Base-by-base conservation (phyloP, 164 flowering plant genomes). In the Annona squamosa region DNA sequence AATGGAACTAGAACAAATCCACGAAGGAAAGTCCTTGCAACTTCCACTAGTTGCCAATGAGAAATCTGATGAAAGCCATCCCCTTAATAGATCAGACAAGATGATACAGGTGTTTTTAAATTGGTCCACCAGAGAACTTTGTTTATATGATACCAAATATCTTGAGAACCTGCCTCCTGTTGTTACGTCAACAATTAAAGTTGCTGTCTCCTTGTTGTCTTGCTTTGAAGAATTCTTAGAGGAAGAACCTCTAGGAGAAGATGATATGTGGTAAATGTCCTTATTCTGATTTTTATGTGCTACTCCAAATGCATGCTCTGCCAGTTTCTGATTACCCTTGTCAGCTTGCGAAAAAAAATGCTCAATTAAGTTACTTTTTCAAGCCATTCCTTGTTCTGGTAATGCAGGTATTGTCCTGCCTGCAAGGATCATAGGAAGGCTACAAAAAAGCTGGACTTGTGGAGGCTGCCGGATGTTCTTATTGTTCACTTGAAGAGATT, bases 351-450 rank as follows among this genome's bases (percentile, higher is more conserved):
- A 7, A 41, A 37, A 45, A 65, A 13, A n/a, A 63, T 42, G 13
- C 16, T 7, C 4, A 5, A 66, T 42, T 42, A 2, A 12, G 42
- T 12, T 2, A 12, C 5, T 37, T 43, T 17, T 3, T 65, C 68
- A 65, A 41, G 1, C 68, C 48, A 12, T 46, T 37, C 6, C 42
- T 4, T 65, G 9, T 68, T 46, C 3, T 44, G 70, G 45, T 42
- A 46, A 68, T 72, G 68, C 83, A 94, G 98, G 98, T 92, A 88
- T 64, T 94, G 97, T 74, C 98, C 98, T 48, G 65, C 83, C 62
- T 94, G 98, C 85, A 91, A 94, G 83, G 93, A 91, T 68, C 95
- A 90, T 70, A 87, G 92, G 67, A 92, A 92, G 76, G 98, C 97
- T 48, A 82, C 86, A 12, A 92, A 92, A 85, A 94, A 94, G 78